Evolutionary conservation across 2,329 filamentous ascomycete genomes (phyloP).

Genomic region (Ophiocordyceps camponoti-saundersi): DNA sequence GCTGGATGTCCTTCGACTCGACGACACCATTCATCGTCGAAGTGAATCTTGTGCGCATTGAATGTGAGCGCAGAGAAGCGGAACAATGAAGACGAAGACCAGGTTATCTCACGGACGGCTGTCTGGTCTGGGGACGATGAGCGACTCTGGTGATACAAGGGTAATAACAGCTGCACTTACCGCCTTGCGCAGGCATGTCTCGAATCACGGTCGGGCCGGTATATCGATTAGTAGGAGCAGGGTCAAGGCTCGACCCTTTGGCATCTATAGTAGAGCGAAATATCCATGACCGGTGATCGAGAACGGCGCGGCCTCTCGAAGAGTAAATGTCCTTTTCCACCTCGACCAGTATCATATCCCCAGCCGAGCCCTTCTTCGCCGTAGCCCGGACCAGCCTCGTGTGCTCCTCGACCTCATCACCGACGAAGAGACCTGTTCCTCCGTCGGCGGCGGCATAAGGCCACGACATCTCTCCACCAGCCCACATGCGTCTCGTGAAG

Average conservation of each 20-base stretch:
- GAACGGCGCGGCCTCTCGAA: slow-evolving; percentile 29
- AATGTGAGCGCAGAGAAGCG: slow-evolving; percentile 73
- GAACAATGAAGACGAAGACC: slow-evolving; percentile 43
- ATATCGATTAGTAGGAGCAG: not conserved
- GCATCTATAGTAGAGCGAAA: slow-evolving; percentile 20
- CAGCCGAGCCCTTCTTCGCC: slow-evolving; percentile 35
- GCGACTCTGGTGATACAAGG: not conserved
- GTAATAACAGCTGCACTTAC: slow-evolving; percentile 4
- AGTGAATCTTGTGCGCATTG: slow-evolving; percentile 76
- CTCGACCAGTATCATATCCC: slow-evolving; percentile 47
- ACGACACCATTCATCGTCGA: slow-evolving; percentile 49
- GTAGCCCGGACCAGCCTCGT: slow-evolving; percentile 36
- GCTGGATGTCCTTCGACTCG: slow-evolving; percentile 52
- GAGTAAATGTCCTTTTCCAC: slow-evolving; percentile 43
- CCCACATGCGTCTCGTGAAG: slow-evolving; percentile 52
- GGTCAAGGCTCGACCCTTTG: not conserved
- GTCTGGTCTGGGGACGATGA: not conserved
- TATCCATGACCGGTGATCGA: slow-evolving; percentile 36
- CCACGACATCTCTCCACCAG: slow-evolving; percentile 43
- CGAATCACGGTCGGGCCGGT: slow-evolving; percentile 9
- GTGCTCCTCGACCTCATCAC: slow-evolving; percentile 36
- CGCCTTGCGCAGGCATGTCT: slow-evolving; percentile 6
- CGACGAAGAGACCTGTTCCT: slow-evolving; percentile 25
- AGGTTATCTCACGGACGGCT: slow-evolving; percentile 17
- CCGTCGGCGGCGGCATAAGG: slow-evolving; percentile 13